These are phyloP conservation scores for Scleromitrula shiraiana DNA, from an alignment of 2,329 filamentous ascomycete species.

Conservation along the genomic window DNA sequence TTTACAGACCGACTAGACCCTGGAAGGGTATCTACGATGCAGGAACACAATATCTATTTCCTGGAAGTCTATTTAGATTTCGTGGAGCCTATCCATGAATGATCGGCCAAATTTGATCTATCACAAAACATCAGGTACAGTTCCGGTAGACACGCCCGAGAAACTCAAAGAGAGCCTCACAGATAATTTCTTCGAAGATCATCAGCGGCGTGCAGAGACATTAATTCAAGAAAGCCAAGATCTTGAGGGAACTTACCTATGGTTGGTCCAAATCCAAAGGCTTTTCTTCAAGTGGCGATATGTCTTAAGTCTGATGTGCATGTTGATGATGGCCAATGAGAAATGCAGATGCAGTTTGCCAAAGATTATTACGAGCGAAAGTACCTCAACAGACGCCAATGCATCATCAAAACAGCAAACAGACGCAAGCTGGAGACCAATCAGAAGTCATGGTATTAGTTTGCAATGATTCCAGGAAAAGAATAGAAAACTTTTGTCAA, in stretches of 20 bases:
- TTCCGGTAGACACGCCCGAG: constrained; percentile 4
- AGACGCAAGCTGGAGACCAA: not conserved
- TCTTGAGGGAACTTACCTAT: not conserved
- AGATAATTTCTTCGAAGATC: constrained; percentile 1
- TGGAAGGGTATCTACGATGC: constrained; percentile 6
- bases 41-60: constrained; percentile 9
- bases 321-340: constrained; percentile 1
- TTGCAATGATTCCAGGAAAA: not conserved
- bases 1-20: not conserved
- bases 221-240: not conserved
- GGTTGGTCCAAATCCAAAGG: not conserved
- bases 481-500: not conserved
- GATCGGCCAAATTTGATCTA: constrained; percentile 10
- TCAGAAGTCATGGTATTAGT: not conserved
- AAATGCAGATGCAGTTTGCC: not conserved
- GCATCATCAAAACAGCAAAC: not conserved
- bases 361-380: not conserved
- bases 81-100: constrained; percentile 1
- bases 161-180: constrained; percentile 6
- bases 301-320: constrained; percentile 8
- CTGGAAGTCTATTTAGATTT: constrained; percentile 9
- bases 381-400: constrained; percentile 1
- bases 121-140: constrained; percentile 11
- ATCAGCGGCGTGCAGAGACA: constrained; percentile 8
- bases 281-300: constrained; percentile 2